phyloP scores from a whole-genome alignment of 2,329 filamentous ascomycete species.

The Epicoccum nigrum region DNA sequence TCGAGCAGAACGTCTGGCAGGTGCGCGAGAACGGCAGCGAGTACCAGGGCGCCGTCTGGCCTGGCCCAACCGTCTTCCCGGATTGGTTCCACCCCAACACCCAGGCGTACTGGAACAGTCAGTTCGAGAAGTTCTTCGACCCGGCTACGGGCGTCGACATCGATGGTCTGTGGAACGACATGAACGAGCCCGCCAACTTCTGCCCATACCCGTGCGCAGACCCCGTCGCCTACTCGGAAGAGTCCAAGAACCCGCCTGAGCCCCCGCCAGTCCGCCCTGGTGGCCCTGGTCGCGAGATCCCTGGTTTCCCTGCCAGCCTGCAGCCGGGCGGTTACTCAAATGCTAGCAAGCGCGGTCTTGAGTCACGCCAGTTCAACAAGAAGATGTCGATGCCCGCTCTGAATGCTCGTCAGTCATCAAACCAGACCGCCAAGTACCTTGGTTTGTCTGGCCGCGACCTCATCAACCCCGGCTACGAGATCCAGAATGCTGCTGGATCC shows the following conservation, averaged over 20 bases:
- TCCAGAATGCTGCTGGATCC: slow-evolving; percentile 59
- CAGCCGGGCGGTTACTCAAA: slow-evolving; percentile 57
- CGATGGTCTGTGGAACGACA: slow-evolving; percentile 69
- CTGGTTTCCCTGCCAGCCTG: slow-evolving; percentile 71
- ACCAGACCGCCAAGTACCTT: slow-evolving; percentile 47
- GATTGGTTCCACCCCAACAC: slow-evolving; percentile 76
- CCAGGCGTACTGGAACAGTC: slow-evolving; percentile 70
- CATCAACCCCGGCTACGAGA: slow-evolving; percentile 68
- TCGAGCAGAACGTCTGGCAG: slow-evolving; percentile 61
- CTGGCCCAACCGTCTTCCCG: slow-evolving; percentile 72
- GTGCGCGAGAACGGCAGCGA: slow-evolving; percentile 61
- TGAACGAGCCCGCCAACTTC: slow-evolving; percentile 47
- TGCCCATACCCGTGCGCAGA: slow-evolving; percentile 55
- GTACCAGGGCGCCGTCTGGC: slow-evolving; percentile 75
- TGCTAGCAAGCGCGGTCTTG: slow-evolving; percentile 18
- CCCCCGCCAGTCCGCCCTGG: slow-evolving; percentile 67
- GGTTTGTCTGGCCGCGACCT: slow-evolving; percentile 70
- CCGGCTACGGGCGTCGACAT: slow-evolving; percentile 71
- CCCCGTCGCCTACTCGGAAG: slow-evolving; percentile 47
- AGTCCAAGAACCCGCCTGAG: slow-evolving; percentile 62
- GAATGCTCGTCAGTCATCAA: slow-evolving; percentile 24
- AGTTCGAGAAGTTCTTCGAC: slow-evolving; percentile 72
- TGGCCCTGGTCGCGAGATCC: slow-evolving; percentile 64
- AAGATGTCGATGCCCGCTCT: slow-evolving; percentile 19
- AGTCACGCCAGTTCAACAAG: slow-evolving; percentile 11